Evolutionary conservation across 345 rosid species (phyloP).

Genomic region (Aegle marmelos): DNA sequence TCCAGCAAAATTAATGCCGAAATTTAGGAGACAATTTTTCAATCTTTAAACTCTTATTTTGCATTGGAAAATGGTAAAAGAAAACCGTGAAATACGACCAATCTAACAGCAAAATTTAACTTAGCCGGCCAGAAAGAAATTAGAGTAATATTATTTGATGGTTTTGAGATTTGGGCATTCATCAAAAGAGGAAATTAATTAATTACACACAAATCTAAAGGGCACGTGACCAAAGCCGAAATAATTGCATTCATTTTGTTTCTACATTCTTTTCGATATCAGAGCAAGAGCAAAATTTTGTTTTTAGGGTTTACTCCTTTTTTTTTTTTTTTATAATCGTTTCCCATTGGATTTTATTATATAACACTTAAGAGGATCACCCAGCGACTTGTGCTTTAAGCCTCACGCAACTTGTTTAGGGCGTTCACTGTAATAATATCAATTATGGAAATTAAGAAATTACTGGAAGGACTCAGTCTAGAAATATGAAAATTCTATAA

Average conservation of each 20-base stretch:
- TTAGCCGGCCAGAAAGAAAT: neutral
- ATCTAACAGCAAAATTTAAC: neutral
- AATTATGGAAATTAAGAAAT: too few species aligned
- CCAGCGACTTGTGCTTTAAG: too few species aligned
- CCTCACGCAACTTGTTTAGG: too few species aligned
- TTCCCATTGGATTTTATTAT: too few species aligned
- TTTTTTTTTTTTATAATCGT: too few species aligned
- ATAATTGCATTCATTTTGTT: neutral
- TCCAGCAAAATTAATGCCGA: neutral
- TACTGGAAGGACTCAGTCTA: too few species aligned
- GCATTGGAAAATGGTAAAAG: neutral
- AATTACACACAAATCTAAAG: neutral
- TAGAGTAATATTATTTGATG: neutral
- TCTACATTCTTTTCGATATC: neutral
- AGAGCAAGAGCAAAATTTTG: neutral
- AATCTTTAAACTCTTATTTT: neutral
- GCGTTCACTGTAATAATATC: too few species aligned
- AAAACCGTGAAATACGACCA: neutral
- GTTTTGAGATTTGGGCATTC: neutral
- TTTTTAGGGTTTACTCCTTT: too few species aligned
- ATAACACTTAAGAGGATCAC: too few species aligned
- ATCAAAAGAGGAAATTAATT: neutral
- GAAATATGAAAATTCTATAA: too few species aligned
- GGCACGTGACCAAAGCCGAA: neutral
- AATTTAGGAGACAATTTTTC: neutral